These are phyloP conservation scores for Psilocybe cubensis DNA, from an alignment of 768 basidiomycete species.

Conservation along the genomic window DNA sequence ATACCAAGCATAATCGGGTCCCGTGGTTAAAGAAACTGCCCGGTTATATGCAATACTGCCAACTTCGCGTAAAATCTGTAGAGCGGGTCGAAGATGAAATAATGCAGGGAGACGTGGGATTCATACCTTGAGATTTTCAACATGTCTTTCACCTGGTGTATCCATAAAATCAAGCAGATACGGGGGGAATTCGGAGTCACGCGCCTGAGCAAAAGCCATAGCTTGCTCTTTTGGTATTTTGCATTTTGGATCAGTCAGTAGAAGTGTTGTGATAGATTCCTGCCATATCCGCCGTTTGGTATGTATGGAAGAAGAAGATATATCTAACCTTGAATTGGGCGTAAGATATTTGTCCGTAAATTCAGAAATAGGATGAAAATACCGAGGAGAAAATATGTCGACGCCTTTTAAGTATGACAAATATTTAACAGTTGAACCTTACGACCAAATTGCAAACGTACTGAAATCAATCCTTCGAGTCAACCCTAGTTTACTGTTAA, in stretches of 20 bases:
- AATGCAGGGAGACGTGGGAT: neutral
- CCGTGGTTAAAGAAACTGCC: conserved; percentile 49
- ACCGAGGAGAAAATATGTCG: conserved; percentile 82
- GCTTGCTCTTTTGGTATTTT: conserved; percentile 59
- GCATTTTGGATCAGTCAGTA: conserved; percentile 63
- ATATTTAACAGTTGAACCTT: neutral
- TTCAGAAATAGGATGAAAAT: conserved; percentile 12
- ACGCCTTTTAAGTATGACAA: conserved; percentile 48
- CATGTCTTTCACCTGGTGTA: conserved; percentile 69
- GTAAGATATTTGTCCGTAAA: neutral
- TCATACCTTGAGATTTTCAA: conserved; percentile 76
- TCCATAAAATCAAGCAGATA: conserved; percentile 69
- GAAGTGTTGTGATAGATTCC: conserved; percentile 68
- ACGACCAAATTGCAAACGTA: conserved; percentile 34
- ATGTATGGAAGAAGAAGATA: conserved; percentile 60
- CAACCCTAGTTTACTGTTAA: conserved; percentile 42
- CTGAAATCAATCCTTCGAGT: conserved; percentile 76
- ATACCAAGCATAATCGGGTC: conserved; percentile 52
- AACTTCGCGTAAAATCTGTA: conserved; percentile 74
- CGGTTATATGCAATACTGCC: conserved; percentile 58
- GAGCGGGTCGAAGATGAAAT: neutral
- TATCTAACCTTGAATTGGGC: conserved; percentile 49
- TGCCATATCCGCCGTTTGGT: conserved; percentile 78
- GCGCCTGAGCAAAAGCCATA: conserved; percentile 63
- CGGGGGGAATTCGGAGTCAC: conserved; percentile 63